These are phyloP conservation scores for Graphilbum sp. DNA, from an alignment of 2,329 filamentous ascomycete species.

Conservation along the genomic window DNA sequence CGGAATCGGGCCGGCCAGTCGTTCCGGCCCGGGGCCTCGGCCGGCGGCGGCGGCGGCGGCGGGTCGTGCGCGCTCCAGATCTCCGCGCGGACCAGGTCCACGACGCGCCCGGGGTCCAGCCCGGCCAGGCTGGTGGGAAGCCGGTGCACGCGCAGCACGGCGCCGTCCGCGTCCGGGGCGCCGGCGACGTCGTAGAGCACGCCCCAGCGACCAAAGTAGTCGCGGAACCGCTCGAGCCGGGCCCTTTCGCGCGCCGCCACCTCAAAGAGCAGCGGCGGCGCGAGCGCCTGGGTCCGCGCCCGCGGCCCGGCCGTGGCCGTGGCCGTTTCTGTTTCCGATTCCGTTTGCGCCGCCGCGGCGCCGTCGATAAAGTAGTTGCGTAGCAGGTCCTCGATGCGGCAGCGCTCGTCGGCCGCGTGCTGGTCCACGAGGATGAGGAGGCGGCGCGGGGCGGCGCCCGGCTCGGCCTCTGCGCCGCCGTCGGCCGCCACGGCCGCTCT, in stretches of 20 bases:
- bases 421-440: constrained; percentile 72
- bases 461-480: too few species aligned
- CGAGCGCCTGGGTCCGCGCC: constrained; percentile 19
- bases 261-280: constrained; percentile 46
- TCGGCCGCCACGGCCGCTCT: constrained; percentile 37
- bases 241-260: constrained; percentile 41
- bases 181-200: constrained; percentile 37
- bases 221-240: constrained; percentile 36
- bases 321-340: neutral
- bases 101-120: constrained; percentile 51
- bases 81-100: constrained; percentile 60
- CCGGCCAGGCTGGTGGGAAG: constrained; percentile 60
- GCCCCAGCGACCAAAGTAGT: constrained; percentile 58
- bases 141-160: constrained; percentile 30
- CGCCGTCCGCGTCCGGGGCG: neutral
- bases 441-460: constrained; percentile 2
- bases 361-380: constrained; percentile 28
- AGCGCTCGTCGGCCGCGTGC: constrained; percentile 85
- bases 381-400: constrained; percentile 61
- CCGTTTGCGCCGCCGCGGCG: too few species aligned
- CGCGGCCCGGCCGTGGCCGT: constrained; percentile 9
- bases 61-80: constrained; percentile 43
- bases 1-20: constrained; percentile 47
- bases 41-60: neutral
- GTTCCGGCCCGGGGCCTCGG: neutral